Evolutionary conservation across 2,329 filamentous ascomycete species (phyloP).

Genomic region (Alternaria tenuissima): DNA sequence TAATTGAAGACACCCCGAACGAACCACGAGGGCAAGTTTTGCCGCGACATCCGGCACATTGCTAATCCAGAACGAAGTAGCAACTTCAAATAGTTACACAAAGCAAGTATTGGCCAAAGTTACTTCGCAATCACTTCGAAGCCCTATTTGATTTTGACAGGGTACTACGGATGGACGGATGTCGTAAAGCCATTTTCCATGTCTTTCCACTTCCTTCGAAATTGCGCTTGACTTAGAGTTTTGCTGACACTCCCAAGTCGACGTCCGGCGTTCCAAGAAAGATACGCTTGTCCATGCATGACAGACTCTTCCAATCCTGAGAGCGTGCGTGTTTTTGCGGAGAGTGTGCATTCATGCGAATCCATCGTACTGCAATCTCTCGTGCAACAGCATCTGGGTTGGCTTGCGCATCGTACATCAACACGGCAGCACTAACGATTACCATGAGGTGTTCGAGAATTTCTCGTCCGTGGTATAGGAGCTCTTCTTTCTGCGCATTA

Average conservation of each 20-base stretch:
- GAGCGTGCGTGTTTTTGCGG: not conserved
- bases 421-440: conserved; percentile 47
- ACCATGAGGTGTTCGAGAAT: conserved; percentile 44
- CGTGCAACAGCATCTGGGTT: conserved; percentile 42
- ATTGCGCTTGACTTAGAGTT: conserved; percentile 8
- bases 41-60: not conserved
- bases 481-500: conserved; percentile 26
- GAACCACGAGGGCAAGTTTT: not conserved
- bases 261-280: conserved; percentile 21
- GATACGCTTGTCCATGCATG: conserved; percentile 28
- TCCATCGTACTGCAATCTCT: conserved; percentile 51
- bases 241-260: conserved; percentile 3
- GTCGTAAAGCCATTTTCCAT: not conserved
- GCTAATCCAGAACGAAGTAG: not conserved
- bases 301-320: conserved; percentile 13
- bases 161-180: not conserved
- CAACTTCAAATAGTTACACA: not conserved
- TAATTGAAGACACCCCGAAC: not conserved
- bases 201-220: not conserved
- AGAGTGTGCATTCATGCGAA: conserved; percentile 12
- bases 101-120: not conserved
- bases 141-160: not conserved
- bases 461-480: conserved; percentile 38
- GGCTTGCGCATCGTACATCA: conserved; percentile 50
- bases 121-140: not conserved